Base-by-base conservation (phyloP, 1,284 basidiomycete species). In the Xerocomus nothofagi region DNA sequence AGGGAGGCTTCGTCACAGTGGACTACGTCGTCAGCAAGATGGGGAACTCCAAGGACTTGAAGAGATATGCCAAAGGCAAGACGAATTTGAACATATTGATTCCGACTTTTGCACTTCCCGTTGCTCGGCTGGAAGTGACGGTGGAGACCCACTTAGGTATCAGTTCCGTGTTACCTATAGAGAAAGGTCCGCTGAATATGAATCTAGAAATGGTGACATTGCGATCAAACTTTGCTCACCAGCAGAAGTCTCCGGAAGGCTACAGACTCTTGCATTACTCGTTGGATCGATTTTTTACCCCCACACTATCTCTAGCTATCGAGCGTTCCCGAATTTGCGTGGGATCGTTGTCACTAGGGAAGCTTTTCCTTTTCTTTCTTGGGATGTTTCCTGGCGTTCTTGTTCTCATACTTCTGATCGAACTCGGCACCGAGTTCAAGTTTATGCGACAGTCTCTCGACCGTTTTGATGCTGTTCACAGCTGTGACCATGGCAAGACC, bases 51-150 rank as follows among this genome's bases (percentile, higher is more conserved):
- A 53, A 44, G 40, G 61, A 61, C 45, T 48, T 37, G 24, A 74
- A 73, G 56, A 67, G 59, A 53, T 71, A 68, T 44, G 60, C 54
- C 42, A 70, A 62, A 57, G 58, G 58, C 38, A 65, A 56, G 30
- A 59, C 65, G 11, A 57, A 60, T 6, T 50, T 84, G 29, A 67
- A 78, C 53, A 65, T 88, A 18, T 68, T 87, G 40, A 63, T 91
- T 39, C 88, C 87, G 4, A 79, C 79, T 15, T 91, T 91, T 61
- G 67, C 79, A 6, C 65, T 87, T 20, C 79, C 84, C 11, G 72
- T 91, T 39, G 82, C 82, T 29, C 73, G 75, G 57, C 68, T 88
- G 51, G 81, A 85, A 57, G 82, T 87, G 5, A 72, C 73, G 30
- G 63, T 91, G 38, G 79, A 81, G 47, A 62, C 65, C 26, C 65